Evolutionary conservation across 805 yeast genomes (phyloP), one percentile per base, ranked within the genome.

Genomic region (Ogataea trehalophila): DNA sequence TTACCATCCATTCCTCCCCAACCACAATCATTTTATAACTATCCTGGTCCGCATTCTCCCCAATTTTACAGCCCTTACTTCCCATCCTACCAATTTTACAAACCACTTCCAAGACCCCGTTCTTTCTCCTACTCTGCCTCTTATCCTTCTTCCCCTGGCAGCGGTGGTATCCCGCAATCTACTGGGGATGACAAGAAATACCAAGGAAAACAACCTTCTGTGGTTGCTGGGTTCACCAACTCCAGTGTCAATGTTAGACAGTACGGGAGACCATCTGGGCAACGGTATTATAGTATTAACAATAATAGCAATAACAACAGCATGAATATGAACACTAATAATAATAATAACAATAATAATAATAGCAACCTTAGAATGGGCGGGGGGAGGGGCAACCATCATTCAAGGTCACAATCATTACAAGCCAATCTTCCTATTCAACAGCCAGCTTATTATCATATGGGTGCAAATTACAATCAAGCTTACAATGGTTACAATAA

Each of bases 391-490:
- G 17, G n/a, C 3, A 20, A 9, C n/a, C 33, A 31, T 5, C 48
- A 45, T 40, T 42, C 46, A 20, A 42, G 47, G 43, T 39, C 46
- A n/a, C 44, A 39, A 26, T 43, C 47, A 20, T 36, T 43, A 17
- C 43, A 44, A 40, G n/a, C 47, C 2, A 13, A 36, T 20, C 5
- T 31, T 13, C n/a, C 37, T 4, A n/a, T 11, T 17, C 33, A 16
- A 31, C 44, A 45, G 16, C 48, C 41, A 41, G 20, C 41, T 11
- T 39, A 23, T 23, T 45, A 29, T 23, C 31, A 26, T 8, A 6
- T 26, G 31, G 11, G 31, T 26, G 9, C 31, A 26, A 26, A 26
- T 26, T 26, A 26, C 31, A 26, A 26, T 11, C 31, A 26, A 26
- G 31, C 13, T 11, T 26, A 8, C 31, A 26, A 26, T 13, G 11